Conservation (phyloP, 2,329 filamentous ascomycete species). For the Aspergillus fumigatiaffinis region DNA sequence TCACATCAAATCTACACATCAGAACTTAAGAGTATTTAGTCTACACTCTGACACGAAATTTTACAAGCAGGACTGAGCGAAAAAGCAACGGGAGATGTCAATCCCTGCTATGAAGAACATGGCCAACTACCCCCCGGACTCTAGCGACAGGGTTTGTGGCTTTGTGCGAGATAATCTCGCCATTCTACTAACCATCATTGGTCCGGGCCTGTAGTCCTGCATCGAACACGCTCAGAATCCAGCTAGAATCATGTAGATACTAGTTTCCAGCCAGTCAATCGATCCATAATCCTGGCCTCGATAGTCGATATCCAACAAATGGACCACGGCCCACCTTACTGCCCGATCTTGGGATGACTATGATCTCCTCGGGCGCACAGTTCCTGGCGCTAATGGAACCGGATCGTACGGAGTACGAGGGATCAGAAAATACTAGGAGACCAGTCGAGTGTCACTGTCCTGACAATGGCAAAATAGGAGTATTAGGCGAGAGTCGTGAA, state of each 20-base stretch:
- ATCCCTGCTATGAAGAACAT: constrained; percentile 7
- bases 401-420: too few relatives aligned
- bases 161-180: constrained; percentile 1
- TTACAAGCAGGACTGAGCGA: neutral
- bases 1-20: neutral
- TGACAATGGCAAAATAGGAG: neutral
- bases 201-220: neutral
- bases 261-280: neutral
- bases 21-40: neutral
- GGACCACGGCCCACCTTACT: neutral
- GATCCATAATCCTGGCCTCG: neutral
- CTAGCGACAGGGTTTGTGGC: neutral
- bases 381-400: too few relatives aligned
- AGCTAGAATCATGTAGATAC: neutral
- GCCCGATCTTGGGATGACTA: neutral
- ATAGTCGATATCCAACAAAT: neutral
- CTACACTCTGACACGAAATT: neutral
- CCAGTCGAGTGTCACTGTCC: neutral
- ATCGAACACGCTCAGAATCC: constrained; percentile 3
- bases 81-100: constrained; percentile 6
- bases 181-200: neutral
- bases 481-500: neutral
- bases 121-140: neutral
- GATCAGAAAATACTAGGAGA: neutral
- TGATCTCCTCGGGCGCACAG: neutral